A percentile compares a stretch with the other conserved stretches of the same genome.
Conservation (phyloP, 192 early-diverging fungal species). For the Thoreauomyces humboldtii region DNA sequence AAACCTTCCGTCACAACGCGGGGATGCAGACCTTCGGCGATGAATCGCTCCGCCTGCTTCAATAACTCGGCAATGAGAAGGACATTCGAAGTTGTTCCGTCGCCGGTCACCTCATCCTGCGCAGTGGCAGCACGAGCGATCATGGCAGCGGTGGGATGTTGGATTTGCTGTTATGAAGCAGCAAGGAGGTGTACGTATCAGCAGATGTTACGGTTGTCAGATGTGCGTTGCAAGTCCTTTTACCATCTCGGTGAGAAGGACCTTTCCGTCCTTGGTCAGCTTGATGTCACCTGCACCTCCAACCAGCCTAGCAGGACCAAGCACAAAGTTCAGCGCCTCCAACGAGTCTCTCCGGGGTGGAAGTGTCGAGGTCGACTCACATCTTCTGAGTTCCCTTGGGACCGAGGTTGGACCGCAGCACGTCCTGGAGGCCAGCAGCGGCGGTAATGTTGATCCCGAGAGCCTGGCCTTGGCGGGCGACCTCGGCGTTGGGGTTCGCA, state of each 20-base stretch:
- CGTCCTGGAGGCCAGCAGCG: conserved; percentile 93
- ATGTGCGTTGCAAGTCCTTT: too few species aligned
- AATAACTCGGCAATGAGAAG: conserved; percentile 95
- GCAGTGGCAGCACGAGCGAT: conserved; percentile 98
- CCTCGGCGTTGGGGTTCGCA: conserved; percentile 98
- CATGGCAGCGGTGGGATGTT: conserved; percentile 99
- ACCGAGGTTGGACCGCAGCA: conserved; percentile 93
- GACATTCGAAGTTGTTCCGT: conserved; percentile 97
- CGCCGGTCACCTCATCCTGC: conserved; percentile 98
- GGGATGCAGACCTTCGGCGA: conserved; percentile 96
- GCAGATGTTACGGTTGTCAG: too few species aligned
- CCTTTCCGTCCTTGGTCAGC: conserved; percentile 99
- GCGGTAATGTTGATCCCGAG: conserved; percentile 94
- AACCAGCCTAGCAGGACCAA: conserved; percentile 93
- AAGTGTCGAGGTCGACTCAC: too few species aligned
- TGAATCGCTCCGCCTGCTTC: conserved; percentile 90
- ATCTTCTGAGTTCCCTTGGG: conserved; percentile 99
- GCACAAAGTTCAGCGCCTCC: too few species aligned
- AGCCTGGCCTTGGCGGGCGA: conserved; percentile 96
- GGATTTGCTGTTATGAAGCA: conserved; percentile 99
- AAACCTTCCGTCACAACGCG: conserved; percentile 95
- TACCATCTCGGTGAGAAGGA: conserved; percentile 97
- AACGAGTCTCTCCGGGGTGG: too few species aligned
- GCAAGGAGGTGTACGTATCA: too few species aligned
- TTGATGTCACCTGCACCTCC: conserved; percentile 95